Conservation (phyloP, 2,329 filamentous ascomycete genomes). For the Cryphonectria carpinicola region DNA sequence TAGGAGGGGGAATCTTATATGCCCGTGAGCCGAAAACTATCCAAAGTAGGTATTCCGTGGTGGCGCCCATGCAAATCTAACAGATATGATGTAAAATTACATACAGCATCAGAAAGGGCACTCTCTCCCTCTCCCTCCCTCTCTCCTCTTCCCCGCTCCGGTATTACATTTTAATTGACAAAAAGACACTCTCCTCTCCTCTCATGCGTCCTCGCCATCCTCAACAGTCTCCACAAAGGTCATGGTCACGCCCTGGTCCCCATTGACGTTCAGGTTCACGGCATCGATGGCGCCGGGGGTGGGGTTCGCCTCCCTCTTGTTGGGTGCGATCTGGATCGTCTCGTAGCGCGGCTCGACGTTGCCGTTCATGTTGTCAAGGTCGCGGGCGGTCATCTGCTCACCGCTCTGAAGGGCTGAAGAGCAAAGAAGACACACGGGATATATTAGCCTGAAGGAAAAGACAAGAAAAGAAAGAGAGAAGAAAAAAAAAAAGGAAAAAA, state of each 20-base stretch:
- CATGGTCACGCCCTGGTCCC: conserved; percentile 50
- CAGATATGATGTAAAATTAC: not conserved
- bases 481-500: not conserved
- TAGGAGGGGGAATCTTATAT: not conserved
- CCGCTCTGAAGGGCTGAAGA: conserved; percentile 35
- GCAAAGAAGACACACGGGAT: not conserved
- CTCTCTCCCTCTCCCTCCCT: not conserved
- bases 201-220: conserved; percentile 34
- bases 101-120: not conserved
- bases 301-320: conserved; percentile 24
- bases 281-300: conserved; percentile 42
- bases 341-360: conserved; percentile 21
- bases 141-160: not conserved
- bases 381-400: conserved; percentile 30
- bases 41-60: not conserved
- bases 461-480: no score
- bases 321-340: conserved; percentile 27
- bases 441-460: not conserved
- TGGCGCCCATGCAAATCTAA: not conserved
- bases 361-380: conserved; percentile 20
- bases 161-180: not conserved
- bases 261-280: conserved; percentile 51
- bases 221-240: conserved; percentile 50
- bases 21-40: not conserved
- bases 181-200: not conserved